Evolutionary conservation across 306 rosid species (phyloP).

Genomic region (Corylus heterophylla): DNA sequence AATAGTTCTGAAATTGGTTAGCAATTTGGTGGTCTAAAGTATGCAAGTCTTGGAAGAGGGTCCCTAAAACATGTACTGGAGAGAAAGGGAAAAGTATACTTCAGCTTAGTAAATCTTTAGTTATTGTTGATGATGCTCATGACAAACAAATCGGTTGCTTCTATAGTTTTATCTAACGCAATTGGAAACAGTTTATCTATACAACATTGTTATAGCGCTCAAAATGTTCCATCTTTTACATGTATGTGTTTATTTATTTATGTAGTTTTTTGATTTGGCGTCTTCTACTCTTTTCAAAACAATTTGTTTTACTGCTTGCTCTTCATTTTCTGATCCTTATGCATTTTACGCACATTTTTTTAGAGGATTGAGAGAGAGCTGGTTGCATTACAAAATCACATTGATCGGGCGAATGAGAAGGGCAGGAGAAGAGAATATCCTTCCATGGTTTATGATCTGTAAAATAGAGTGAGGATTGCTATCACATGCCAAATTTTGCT

Average conservation of each 20-base stretch:
- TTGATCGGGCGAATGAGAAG: constrained; percentile 83
- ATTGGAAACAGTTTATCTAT: not conserved
- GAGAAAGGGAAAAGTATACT: not conserved
- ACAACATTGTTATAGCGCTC: not conserved
- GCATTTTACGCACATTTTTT: not conserved
- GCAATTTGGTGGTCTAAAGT: too few species aligned
- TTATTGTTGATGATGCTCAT: not conserved
- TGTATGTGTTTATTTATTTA: not conserved
- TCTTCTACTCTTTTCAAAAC: not conserved
- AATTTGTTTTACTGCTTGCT: not conserved
- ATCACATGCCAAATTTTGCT: not conserved
- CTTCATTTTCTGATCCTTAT: not conserved
- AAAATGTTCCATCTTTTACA: not conserved
- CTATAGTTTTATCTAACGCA: too few species aligned
- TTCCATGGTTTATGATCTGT: constrained; percentile 5
- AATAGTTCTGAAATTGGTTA: too few species aligned
- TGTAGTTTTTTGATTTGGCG: not conserved
- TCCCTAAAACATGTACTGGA: too few species aligned
- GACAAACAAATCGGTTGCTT: too few species aligned
- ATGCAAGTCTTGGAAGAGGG: too few species aligned
- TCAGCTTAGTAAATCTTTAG: not conserved
- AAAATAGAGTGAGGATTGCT: not conserved
- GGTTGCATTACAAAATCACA: constrained; percentile 55
- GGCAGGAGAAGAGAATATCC: constrained; percentile 98
- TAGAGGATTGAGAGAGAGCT: constrained; percentile 23